Conservation (phyloP, 495 filamentous ascomycete species). For the Aspergillus biplanus region DNA sequence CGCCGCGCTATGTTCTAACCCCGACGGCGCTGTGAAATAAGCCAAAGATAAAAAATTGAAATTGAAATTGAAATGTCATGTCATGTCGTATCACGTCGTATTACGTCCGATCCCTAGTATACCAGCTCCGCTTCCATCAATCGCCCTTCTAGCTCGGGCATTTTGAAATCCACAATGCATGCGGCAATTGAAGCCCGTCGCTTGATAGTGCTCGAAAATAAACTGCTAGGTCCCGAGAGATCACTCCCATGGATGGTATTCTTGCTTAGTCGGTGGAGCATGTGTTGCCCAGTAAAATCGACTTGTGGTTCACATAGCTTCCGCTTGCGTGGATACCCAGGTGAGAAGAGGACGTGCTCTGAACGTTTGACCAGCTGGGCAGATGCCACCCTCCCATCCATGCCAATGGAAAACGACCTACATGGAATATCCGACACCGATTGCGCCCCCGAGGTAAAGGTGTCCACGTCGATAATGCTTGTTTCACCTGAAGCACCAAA, state of each 20-base stretch:
- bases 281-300: conserved; percentile 35
- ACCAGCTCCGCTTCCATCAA: conserved; percentile 24
- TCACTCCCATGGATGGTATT: background rate
- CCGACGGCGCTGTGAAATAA: conserved; percentile 9
- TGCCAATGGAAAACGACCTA: conserved; percentile 30
- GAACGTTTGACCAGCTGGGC: conserved; percentile 23
- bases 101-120: conserved; percentile 22
- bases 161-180: conserved; percentile 47
- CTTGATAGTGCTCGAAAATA: conserved; percentile 8
- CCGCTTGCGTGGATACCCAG: conserved; percentile 33
- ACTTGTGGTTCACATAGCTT: conserved; percentile 28
- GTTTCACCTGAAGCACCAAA: conserved; percentile 39
- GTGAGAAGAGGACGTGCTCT: conserved; percentile 8
- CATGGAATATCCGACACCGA: conserved; percentile 25
- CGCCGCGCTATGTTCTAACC: conserved; percentile 19
- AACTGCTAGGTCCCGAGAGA: background rate
- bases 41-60: conserved; percentile 10
- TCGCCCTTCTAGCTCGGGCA: conserved; percentile 38
- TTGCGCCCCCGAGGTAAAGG: conserved; percentile 26
- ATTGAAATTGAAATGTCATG: conserved; percentile 2
- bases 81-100: background rate
- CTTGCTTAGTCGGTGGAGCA: conserved; percentile 3
- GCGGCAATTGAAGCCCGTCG: conserved; percentile 43
- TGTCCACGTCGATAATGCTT: conserved; percentile 44
- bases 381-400: conserved; percentile 36